phyloP scores from a whole-genome alignment of 1,284 basidiomycete genomes.

The Malassezia obtusa region DNA sequence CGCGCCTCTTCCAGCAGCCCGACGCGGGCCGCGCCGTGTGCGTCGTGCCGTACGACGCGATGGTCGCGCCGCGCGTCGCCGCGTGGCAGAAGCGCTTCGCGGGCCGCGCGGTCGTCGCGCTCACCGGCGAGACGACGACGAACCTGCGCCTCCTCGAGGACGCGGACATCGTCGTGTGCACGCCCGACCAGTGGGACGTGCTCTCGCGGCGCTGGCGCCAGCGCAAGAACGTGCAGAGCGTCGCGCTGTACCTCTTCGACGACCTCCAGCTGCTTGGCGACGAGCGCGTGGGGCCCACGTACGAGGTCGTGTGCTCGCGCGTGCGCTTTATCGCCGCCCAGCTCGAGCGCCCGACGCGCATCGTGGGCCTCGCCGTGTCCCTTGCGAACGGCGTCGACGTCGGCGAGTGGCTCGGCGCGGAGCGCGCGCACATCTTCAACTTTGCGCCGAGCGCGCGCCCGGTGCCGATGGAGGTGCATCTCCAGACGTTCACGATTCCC shows the following conservation, averaged over 20 bases:
- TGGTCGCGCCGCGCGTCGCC: slow-evolving; percentile 78
- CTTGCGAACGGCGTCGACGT: slow-evolving; percentile 92
- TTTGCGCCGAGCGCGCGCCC: slow-evolving; percentile 90
- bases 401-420: slow-evolving; percentile 94
- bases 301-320: slow-evolving; percentile 87
- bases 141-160: slow-evolving; percentile 76
- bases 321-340: slow-evolving; percentile 94
- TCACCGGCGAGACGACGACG: slow-evolving; percentile 89
- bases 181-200: slow-evolving; percentile 84
- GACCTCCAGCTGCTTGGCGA: slow-evolving; percentile 83
- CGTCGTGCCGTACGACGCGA: slow-evolving; percentile 90
- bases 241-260: slow-evolving; percentile 85
- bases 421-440: slow-evolving; percentile 83
- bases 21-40: slow-evolving; percentile 75
- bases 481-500: slow-evolving; percentile 87
- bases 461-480: slow-evolving; percentile 89
- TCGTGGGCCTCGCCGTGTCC: slow-evolving; percentile 86
- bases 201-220: slow-evolving; percentile 93
- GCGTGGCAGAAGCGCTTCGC: slow-evolving; percentile 89
- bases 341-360: slow-evolving; percentile 76
- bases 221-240: slow-evolving; percentile 87
- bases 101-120: slow-evolving; percentile 79
- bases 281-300: slow-evolving; percentile 83
- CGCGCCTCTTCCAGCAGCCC: slow-evolving; percentile 76
- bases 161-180: slow-evolving; percentile 74